Conservation (phyloP, 331 rosid species). For the Rhamnella rubrinervis region DNA sequence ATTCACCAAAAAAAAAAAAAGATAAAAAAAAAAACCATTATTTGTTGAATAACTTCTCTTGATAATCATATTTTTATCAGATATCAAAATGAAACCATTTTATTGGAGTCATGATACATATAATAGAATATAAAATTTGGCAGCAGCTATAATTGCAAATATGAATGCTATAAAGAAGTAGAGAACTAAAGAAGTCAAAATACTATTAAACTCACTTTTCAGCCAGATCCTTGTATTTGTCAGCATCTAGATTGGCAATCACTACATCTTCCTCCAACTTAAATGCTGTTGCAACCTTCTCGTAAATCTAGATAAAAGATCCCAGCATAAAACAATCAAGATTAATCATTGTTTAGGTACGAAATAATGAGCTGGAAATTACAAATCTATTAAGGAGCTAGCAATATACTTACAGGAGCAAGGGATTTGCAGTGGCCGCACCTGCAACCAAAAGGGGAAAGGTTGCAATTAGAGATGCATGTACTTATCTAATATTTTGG, state of each 20-base stretch:
- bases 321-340: slow-evolving; percentile 7
- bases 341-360: slow-evolving; percentile 4
- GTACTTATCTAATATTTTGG: too few relatives aligned
- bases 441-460: slow-evolving; percentile 45
- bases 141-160: background rate
- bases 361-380: slow-evolving; percentile 4
- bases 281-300: slow-evolving; percentile 82
- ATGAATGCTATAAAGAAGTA: slow-evolving; percentile 5
- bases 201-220: slow-evolving; percentile 59
- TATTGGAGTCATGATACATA: background rate
- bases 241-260: slow-evolving; percentile 75
- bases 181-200: slow-evolving; percentile 4
- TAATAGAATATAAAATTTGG: slow-evolving; percentile 5
- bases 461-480: slow-evolving; percentile 11
- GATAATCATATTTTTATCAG: background rate
- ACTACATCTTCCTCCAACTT: slow-evolving; percentile 63
- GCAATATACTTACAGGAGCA: slow-evolving; percentile 70
- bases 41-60: background rate
- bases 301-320: slow-evolving; percentile 55
- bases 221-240: slow-evolving; percentile 65
- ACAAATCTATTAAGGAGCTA: slow-evolving; percentile 9
- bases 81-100: background rate
- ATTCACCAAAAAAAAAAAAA: too few relatives aligned
- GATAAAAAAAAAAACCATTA: background rate
- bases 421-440: slow-evolving; percentile 94